Evolutionary conservation across 179 eudicot species (phyloP), one percentile per base, ranked within the genome.

Genomic region (Gypsophila paniculata): DNA sequence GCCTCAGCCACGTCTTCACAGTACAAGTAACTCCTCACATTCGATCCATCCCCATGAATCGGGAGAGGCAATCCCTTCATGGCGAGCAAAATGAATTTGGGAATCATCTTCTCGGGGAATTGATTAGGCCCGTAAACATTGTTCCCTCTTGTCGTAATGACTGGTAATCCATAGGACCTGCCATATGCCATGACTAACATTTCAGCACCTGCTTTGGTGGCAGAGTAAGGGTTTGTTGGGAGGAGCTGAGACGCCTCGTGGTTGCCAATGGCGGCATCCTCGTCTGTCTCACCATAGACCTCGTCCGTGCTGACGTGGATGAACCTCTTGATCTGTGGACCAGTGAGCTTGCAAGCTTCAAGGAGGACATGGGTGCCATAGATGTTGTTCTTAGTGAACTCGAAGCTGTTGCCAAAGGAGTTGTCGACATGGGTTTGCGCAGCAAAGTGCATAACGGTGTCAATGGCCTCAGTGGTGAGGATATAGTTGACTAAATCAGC

Each of bases 381-480:
- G 49, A 82, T 79, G 73, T 82, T 82, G 81, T 82, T 82, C 72
- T 76, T 76, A 73, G 80, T 82, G 62, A 78, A 82, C 74, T 75
- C 79, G 21, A 82, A 75, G 65, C 83, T 79, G 75, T 82, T 77
- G 25, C 79, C 79, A 44, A 83, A 80, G 57, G 86, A 83, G 69
- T 80, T 83, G 68, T 83, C 86, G n/a, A 83, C 86, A 36, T 83
- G 86, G 69, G 86, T 83, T 34, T 78, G 84, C 46, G 86, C 86
- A 19, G 86, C 86, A 68, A 83, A 83, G 82, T 83, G 82, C 84
- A 83, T 78, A 8, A 81, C 77, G 2, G 87, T 84, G 82, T 84
- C 87, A 8, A 84, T 79, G 44, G 72, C 49, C 57, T 81, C 81
- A 4, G 85, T 74, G n/a, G 76, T 65, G 42, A 81, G 79, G 32